Percentiles rank a stretch among this genome's conserved stretches.
These are phyloP conservation scores for Yarrowia yakushimensis DNA, from an alignment of 805 yeast species.

Conservation along the genomic window DNA sequence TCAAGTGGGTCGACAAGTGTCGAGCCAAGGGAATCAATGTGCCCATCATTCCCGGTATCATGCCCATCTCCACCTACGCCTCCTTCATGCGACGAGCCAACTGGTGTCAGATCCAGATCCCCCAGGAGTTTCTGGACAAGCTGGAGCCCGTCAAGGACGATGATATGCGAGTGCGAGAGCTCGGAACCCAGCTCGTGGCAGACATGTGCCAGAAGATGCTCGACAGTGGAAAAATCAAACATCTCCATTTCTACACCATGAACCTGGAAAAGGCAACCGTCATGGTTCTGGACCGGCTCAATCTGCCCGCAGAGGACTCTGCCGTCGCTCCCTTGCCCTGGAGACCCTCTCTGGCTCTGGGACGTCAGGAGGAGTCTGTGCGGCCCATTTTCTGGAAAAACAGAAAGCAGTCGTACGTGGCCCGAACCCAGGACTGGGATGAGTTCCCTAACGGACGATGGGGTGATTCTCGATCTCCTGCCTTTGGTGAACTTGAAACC, in stretches of 20 bases:
- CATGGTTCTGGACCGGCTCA: slow-evolving; percentile 77
- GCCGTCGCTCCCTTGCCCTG: slow-evolving; percentile 52
- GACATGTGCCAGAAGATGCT: slow-evolving; percentile 76
- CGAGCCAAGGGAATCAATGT: slow-evolving; percentile 69
- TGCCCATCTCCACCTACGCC: slow-evolving; percentile 97
- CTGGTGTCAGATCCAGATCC: slow-evolving; percentile 87
- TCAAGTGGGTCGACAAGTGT: slow-evolving; percentile 72
- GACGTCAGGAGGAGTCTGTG: slow-evolving; percentile 72
- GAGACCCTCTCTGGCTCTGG: slow-evolving; percentile 84
- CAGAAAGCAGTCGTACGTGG: slow-evolving; percentile 82
- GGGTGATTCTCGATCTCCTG: slow-evolving; percentile 98
- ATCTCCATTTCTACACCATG: slow-evolving; percentile 96
- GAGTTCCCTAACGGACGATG: slow-evolving; percentile 98
- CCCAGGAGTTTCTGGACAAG: slow-evolving; percentile 62
- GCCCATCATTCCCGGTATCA: slow-evolving; percentile 95
- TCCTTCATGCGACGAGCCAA: slow-evolving; percentile 88
- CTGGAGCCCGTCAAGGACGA: slow-evolving; percentile 85
- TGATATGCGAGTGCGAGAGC: slow-evolving; percentile 79
- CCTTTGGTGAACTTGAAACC: slow-evolving; percentile 85
- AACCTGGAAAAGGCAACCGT: slow-evolving; percentile 87
- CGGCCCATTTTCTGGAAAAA: slow-evolving; percentile 97
- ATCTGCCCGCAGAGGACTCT: slow-evolving; percentile 45
- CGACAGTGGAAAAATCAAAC: slow-evolving; percentile 69
- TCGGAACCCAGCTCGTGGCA: slow-evolving; percentile 76
- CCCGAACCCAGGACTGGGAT: slow-evolving; percentile 92